Conservation (phyloP, 2,329 filamentous ascomycete species). For the Neofusicoccum cordaticola region DNA sequence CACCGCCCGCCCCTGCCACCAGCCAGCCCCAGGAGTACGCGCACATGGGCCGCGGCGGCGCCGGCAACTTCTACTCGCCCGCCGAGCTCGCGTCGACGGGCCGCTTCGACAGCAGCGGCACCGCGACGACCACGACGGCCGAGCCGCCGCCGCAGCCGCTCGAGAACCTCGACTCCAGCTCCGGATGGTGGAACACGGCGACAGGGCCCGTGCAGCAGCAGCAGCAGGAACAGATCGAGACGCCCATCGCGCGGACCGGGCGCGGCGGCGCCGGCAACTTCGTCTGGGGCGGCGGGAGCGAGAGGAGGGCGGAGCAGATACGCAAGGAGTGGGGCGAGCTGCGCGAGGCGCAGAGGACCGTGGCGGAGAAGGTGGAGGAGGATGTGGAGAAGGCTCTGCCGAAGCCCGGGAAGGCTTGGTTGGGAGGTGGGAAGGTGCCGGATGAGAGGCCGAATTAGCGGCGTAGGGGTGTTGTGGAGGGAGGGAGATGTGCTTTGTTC, state of each 20-base stretch:
- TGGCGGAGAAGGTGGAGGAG: constrained; percentile 38
- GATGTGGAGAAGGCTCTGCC: constrained; percentile 41
- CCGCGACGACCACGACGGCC: not conserved
- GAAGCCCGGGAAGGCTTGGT: constrained; percentile 36
- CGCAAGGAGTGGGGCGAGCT: constrained; percentile 25
- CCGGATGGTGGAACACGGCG: constrained; percentile 9
- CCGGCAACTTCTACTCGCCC: constrained; percentile 48
- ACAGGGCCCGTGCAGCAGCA: constrained; percentile 20
- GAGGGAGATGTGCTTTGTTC: not conserved
- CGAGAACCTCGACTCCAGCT: constrained; percentile 18
- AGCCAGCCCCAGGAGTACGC: constrained; percentile 38
- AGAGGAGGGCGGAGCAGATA: constrained; percentile 1
- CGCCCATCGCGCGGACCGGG: constrained; percentile 36
- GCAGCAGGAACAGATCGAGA: constrained; percentile 28
- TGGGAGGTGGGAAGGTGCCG: not conserved
- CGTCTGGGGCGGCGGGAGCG: constrained; percentile 29
- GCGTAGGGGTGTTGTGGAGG: too few species aligned
- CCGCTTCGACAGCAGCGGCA: constrained; percentile 28
- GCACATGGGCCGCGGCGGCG: constrained; percentile 45
- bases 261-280: constrained; percentile 50
- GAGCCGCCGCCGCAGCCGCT: constrained; percentile 6
- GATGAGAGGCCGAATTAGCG: too few species aligned
- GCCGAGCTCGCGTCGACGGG: constrained; percentile 38
- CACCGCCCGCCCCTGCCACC: constrained; percentile 19
- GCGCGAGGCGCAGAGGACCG: constrained; percentile 23